These are phyloP conservation scores for Lichina pygmaea DNA, from an alignment of 495 filamentous ascomycete species.

Conservation along the genomic window DNA sequence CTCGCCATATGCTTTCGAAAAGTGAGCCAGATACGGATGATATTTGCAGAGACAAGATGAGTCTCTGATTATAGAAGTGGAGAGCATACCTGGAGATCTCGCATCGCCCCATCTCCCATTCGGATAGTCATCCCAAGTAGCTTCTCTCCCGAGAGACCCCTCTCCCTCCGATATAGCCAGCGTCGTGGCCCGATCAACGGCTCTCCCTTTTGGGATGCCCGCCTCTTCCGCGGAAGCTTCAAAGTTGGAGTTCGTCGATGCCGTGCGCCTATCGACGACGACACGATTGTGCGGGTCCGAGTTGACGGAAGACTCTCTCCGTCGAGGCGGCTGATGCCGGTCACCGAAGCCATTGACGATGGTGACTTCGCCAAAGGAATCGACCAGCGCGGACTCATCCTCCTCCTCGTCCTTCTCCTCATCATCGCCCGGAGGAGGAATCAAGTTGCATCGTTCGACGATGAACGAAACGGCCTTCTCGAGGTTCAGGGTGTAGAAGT, in stretches of 20 bases:
- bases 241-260: slow-evolving; percentile 19
- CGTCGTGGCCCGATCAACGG: slow-evolving; percentile 48
- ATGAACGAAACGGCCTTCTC: slow-evolving; percentile 93
- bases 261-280: slow-evolving; percentile 29
- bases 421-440: slow-evolving; percentile 21
- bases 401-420: slow-evolving; percentile 10
- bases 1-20: slow-evolving; percentile 75
- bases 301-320: slow-evolving; percentile 18
- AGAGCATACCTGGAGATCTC: slow-evolving; percentile 11
- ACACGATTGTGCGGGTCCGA: slow-evolving; percentile 59
- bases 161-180: slow-evolving; percentile 82
- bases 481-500: slow-evolving; percentile 92
- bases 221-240: slow-evolving; percentile 43
- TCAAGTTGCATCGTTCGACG: slow-evolving; percentile 60
- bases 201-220: slow-evolving; percentile 26
- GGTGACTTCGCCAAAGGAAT: slow-evolving; percentile 12
- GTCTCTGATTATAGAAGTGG: background rate
- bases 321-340: slow-evolving; percentile 1
- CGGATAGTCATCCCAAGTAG: slow-evolving; percentile 96
- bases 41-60: background rate
- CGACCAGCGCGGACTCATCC: slow-evolving; percentile 21
- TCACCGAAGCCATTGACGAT: slow-evolving; percentile 6
- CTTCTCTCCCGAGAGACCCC: slow-evolving; percentile 73
- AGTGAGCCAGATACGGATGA: slow-evolving; percentile 3
- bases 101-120: slow-evolving; percentile 95